Conservation (phyloP, 371 early-diverging fungal genomes). For the Funneliformis caledonium region DNA sequence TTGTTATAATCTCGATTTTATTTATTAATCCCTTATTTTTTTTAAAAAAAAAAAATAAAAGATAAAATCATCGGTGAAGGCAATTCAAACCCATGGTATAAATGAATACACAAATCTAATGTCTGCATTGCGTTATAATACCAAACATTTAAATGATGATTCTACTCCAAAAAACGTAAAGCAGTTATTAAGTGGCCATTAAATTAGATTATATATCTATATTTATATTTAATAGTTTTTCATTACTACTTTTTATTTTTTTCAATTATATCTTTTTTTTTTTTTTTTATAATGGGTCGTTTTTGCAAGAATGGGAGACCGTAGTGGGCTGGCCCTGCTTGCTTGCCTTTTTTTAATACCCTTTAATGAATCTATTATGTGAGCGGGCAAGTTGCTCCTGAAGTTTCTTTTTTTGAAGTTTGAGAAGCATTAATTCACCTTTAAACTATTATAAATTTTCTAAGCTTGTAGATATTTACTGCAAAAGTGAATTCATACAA, state of each 20-base stretch:
- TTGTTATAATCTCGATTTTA: not conserved
- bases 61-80: conserved; percentile 72
- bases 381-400: not conserved
- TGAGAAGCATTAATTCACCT: not conserved
- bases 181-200: conserved; percentile 48
- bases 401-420: not conserved
- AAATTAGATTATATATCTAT: conserved; percentile 5
- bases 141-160: conserved; percentile 82
- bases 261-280: not conserved
- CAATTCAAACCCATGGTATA: conserved; percentile 69
- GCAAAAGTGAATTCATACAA: no score
- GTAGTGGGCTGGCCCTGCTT: conserved; percentile 36
- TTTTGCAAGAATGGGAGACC: not conserved
- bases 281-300: not conserved
- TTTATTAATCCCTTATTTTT: not conserved
- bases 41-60: conserved; percentile 28
- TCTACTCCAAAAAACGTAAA: conserved; percentile 78
- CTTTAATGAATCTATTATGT: not conserved
- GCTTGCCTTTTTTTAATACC: not conserved
- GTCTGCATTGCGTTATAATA: conserved; percentile 78
- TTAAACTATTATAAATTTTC: not conserved
- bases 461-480: not conserved
- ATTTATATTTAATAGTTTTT: conserved; percentile 14
- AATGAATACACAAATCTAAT: conserved; percentile 60
- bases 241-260: not conserved